Evolutionary conservation across 805 yeast genomes (phyloP).

Genomic region (Maudiozyma barnettii): DNA sequence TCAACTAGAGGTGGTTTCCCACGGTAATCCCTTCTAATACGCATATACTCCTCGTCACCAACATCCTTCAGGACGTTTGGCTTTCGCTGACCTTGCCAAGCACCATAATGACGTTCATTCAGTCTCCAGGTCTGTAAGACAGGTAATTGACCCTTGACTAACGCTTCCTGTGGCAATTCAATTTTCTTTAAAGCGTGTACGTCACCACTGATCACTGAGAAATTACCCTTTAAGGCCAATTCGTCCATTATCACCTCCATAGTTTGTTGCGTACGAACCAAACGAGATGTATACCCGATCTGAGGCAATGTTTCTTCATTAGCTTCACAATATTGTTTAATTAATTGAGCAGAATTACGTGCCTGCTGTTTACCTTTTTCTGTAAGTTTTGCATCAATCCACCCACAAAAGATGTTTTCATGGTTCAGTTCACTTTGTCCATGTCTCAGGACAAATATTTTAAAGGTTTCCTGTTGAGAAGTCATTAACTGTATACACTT

Average conservation of each 20-base stretch:
- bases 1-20: constrained; percentile 54
- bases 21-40: constrained; percentile 68
- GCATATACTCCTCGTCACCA: constrained; percentile 68
- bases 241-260: constrained; percentile 54
- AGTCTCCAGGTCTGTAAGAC: constrained; percentile 67
- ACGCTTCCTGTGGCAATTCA: not conserved
- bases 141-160: constrained; percentile 33
- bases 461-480: constrained; percentile 15
- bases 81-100: constrained; percentile 70
- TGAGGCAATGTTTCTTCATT: constrained; percentile 36
- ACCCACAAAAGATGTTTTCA: constrained; percentile 70
- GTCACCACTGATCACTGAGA: constrained; percentile 16
- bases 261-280: constrained; percentile 68
- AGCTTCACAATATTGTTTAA: constrained; percentile 32
- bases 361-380: constrained; percentile 64
- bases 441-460: constrained; percentile 50
- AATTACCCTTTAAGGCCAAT: constrained; percentile 26
- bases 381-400: constrained; percentile 71
- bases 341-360: constrained; percentile 48
- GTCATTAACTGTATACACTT: not conserved
- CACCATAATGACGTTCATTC: constrained; percentile 80
- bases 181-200: constrained; percentile 7
- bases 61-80: constrained; percentile 52
- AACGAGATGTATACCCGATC: constrained; percentile 58
- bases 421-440: constrained; percentile 78